Percentiles rank a stretch among this genome's conserved stretches.
phyloP scores from a whole-genome alignment of 192 early-diverging fungal genomes.

The Backusella morwellensis region DNA sequence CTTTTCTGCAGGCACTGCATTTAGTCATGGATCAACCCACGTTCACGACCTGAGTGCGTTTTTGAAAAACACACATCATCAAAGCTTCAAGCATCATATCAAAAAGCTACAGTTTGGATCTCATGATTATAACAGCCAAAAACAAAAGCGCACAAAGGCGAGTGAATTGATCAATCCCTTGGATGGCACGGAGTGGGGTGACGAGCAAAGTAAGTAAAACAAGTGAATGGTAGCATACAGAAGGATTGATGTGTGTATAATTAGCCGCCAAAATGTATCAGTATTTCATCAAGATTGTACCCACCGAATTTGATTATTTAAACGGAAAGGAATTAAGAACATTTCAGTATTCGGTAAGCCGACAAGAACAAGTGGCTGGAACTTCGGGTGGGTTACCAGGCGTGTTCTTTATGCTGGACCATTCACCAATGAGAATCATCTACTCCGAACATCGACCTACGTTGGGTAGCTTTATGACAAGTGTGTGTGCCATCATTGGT shows the following conservation, averaged over 20 bases:
- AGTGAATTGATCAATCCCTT: slow-evolving; percentile 57
- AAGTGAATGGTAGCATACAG: too few relatives aligned
- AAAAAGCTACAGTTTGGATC: slow-evolving; percentile 79
- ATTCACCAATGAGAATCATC: slow-evolving; percentile 92
- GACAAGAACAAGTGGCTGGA: slow-evolving; percentile 68
- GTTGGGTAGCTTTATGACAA: slow-evolving; percentile 81
- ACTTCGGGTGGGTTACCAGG: slow-evolving; percentile 16
- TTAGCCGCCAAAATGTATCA: slow-evolving; percentile 64
- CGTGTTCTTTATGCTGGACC: slow-evolving; percentile 91
- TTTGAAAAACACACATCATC: slow-evolving; percentile 41
- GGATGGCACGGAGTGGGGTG: slow-evolving; percentile 55
- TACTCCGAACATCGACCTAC: slow-evolving; percentile 79
- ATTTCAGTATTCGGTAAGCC: slow-evolving; percentile 94
- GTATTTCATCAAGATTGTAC: slow-evolving; percentile 93
- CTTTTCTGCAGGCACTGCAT: slow-evolving; percentile 82
- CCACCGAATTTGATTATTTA: slow-evolving; percentile 75
- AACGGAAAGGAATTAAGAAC: slow-evolving; percentile 68
- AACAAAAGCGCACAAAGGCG: slow-evolving; percentile 15
- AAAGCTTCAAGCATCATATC: slow-evolving; percentile 82
- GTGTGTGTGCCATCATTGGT: slow-evolving; percentile 89
- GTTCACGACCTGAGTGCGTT: slow-evolving; percentile 23
- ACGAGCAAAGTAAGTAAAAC: slow-evolving; percentile 34
- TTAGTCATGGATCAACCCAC: slow-evolving; percentile 45
- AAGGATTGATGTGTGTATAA: background rate
- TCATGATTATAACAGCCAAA: background rate